Evolutionary conservation across 2,329 filamentous ascomycete genomes (phyloP).

Genomic region (Microdochium bolleyi): DNA sequence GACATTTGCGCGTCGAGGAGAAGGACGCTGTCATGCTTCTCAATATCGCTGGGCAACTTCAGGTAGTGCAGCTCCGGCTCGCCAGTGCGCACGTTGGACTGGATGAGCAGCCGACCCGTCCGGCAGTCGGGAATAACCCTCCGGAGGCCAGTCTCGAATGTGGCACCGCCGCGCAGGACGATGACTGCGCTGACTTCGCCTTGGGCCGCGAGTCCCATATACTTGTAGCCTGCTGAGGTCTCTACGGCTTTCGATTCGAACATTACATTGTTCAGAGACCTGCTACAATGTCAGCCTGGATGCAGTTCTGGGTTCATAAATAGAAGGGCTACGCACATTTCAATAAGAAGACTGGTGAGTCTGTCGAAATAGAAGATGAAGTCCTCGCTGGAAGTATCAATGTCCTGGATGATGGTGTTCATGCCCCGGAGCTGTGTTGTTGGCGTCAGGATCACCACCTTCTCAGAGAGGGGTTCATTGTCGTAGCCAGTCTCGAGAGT

Average conservation of each 20-base stretch:
- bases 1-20: conserved; percentile 93
- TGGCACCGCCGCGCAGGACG: conserved; percentile 80
- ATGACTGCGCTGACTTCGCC: conserved; percentile 81
- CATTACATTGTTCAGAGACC: conserved; percentile 68
- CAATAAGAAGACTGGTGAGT: conserved; percentile 74
- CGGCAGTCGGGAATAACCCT: conserved; percentile 89
- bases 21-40: conserved; percentile 70
- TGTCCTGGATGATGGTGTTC: conserved; percentile 82
- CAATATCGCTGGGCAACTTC: conserved; percentile 67
- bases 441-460: conserved; percentile 65
- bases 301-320: neutral
- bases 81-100: conserved; percentile 75
- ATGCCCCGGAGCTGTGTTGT: conserved; percentile 80
- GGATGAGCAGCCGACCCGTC: conserved; percentile 82
- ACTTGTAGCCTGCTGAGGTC: conserved; percentile 63
- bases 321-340: conserved; percentile 45
- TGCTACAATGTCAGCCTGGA: conserved; percentile 19
- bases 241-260: conserved; percentile 57
- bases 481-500: conserved; percentile 66
- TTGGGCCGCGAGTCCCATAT: conserved; percentile 61
- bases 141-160: conserved; percentile 79
- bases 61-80: conserved; percentile 92
- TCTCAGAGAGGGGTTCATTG: conserved; percentile 64
- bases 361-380: conserved; percentile 98
- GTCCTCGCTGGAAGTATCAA: conserved; percentile 72